Evolutionary conservation across 2,329 filamentous ascomycete species (phyloP), one percentile per base, ranked within the genome.

Genomic region (Stemphylium vesicarium): DNA sequence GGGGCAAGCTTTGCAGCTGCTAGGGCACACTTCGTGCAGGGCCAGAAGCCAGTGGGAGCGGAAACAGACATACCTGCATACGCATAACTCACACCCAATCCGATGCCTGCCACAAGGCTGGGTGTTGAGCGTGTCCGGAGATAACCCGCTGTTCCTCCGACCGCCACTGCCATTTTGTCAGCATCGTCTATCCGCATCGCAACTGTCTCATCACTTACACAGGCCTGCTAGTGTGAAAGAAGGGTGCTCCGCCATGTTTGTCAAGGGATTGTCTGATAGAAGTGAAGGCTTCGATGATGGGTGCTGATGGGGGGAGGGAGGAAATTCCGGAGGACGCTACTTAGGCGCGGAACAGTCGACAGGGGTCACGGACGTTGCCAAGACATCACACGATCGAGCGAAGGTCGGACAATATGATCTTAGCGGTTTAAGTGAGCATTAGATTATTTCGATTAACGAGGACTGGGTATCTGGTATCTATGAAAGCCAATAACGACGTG

Each of bases 211-310:
- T 26, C 16, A 39, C 65, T 60, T 62, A 70, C 68, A 46, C 12
- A 70, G 62, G 18, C 65, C 68, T 22, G 68, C 66, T 15, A 70
- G 62, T 4, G 68, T 69, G 38, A 70, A 70, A 8, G 68, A 70
- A 2, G 68, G 68, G 42, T 70, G 68, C 39, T 70, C 66, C 18
- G 68, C 68, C 68, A 70, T 70, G 13, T 24, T 42, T n/a, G 12
- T 32, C 8, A 42, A 32, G 32, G 22, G 13, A 5, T 18, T 8
- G 13, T 36, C 20, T 44, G 53, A 56, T 47, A 15, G 24, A 15
- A 16, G 26, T 35, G 43, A 33, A 41, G 36, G 22, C 29, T 31
- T 33, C 11, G 8, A 24, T 11, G 42, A 48, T 53, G 26, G 38
- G 31, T 24, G 37, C 11, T 15, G 36, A 50, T 22, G 38, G 36